Percentiles rank a stretch among this genome's conserved stretches.
These are phyloP conservation scores for Colletotrichum lupini DNA, from an alignment of 2,329 filamentous ascomycete species.

Conservation along the genomic window DNA sequence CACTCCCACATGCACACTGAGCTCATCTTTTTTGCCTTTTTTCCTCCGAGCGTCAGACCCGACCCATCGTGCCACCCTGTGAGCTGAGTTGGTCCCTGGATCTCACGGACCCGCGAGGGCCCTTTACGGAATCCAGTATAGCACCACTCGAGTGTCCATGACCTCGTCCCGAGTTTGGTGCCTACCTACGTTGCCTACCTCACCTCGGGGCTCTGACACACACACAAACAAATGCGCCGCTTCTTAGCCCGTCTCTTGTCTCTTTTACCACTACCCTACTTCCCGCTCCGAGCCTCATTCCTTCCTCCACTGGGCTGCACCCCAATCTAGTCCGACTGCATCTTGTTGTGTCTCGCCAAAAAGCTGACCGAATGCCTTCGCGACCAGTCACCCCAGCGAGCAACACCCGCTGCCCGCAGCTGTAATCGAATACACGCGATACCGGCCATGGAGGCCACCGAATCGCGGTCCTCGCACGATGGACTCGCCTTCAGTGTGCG, in stretches of 20 bases:
- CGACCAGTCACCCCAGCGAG: slow-evolving; percentile 36
- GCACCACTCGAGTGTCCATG: slow-evolving; percentile 3
- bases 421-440: slow-evolving; percentile 15
- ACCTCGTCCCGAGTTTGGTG: slow-evolving; percentile 12
- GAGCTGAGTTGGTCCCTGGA: slow-evolving; percentile 1
- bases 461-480: slow-evolving; percentile 31
- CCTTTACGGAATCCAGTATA: slow-evolving; percentile 6
- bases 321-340: background rate
- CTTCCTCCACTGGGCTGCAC: background rate
- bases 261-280: slow-evolving; percentile 14
- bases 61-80: background rate
- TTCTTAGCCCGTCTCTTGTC: slow-evolving; percentile 10
- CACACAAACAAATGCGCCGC: slow-evolving; percentile 30
- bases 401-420: slow-evolving; percentile 33
- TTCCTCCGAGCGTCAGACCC: slow-evolving; percentile 13
- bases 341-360: background rate
- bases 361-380: slow-evolving; percentile 32
- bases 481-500: slow-evolving; percentile 27
- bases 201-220: background rate
- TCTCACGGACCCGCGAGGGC: slow-evolving; percentile 29
- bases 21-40: slow-evolving; percentile 2
- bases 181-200: background rate
- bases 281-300: background rate
- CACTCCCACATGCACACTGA: slow-evolving; percentile 16
- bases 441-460: slow-evolving; percentile 41